A percentile compares a stretch with the other conserved stretches of the same genome.
Conservation (phyloP, 345 rosid genomes). For the Camelina sativa region DNA sequence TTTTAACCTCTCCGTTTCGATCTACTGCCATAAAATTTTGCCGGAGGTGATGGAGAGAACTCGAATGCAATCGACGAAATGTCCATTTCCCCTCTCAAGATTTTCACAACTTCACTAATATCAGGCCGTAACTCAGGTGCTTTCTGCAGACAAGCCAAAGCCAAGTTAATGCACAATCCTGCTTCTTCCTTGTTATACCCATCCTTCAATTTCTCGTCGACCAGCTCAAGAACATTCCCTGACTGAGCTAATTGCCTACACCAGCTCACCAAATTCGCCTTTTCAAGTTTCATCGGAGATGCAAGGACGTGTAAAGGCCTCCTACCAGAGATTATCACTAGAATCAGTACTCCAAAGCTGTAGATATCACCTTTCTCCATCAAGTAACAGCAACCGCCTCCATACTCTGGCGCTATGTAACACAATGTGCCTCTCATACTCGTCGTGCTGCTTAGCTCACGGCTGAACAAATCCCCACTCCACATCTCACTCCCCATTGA, state of each 20-base stretch:
- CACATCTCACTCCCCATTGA: slow-evolving; percentile 87
- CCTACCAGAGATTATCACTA: slow-evolving; percentile 89
- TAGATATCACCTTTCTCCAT: slow-evolving; percentile 98
- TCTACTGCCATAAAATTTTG: slow-evolving; percentile 59
- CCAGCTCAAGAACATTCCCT: slow-evolving; percentile 82
- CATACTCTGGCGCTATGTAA: slow-evolving; percentile 92
- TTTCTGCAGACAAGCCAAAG: slow-evolving; percentile 82
- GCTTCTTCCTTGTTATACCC: slow-evolving; percentile 79
- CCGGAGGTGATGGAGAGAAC: slow-evolving; percentile 92
- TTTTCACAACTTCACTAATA: slow-evolving; percentile 73
- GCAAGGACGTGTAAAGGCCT: slow-evolving; percentile 93
- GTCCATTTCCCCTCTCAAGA: slow-evolving; percentile 91
- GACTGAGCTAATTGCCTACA: slow-evolving; percentile 88
- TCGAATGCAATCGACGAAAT: slow-evolving; percentile 67
- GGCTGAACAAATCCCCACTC: slow-evolving; percentile 94
- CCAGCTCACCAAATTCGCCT: slow-evolving; percentile 96
- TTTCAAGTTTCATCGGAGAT: slow-evolving; percentile 96
- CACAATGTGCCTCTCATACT: slow-evolving; percentile 99
- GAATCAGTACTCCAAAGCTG: slow-evolving; percentile 90
- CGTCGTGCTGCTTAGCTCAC: slow-evolving; percentile 97
- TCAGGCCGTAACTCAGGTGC: slow-evolving; percentile 90
- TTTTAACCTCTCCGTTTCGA: slow-evolving; percentile 57
- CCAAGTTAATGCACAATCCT: slow-evolving; percentile 83
- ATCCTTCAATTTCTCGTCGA: slow-evolving; percentile 83
- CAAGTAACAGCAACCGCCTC: slow-evolving; percentile 82